These are phyloP conservation scores for Microcyclospora pomicola DNA, from an alignment of 2,329 filamentous ascomycete species.

Conservation along the genomic window DNA sequence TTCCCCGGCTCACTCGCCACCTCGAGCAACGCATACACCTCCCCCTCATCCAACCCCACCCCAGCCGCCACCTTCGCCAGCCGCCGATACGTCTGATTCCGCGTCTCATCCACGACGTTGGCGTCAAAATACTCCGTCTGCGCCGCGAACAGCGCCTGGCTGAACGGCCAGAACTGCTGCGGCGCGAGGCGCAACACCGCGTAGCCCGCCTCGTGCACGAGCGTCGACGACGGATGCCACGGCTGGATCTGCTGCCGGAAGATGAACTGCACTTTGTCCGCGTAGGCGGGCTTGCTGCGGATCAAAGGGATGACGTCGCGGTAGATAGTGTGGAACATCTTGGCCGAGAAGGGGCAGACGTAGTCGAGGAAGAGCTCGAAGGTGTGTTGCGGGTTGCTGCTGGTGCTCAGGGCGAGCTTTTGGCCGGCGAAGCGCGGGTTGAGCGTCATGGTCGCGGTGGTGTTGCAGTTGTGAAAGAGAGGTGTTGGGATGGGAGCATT, in stretches of 20 bases:
- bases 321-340: slow-evolving; percentile 67
- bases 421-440: slow-evolving; percentile 65
- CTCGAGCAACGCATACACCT: slow-evolving; percentile 54
- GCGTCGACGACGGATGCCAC: slow-evolving; percentile 64
- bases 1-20: slow-evolving; percentile 53
- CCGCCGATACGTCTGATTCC: slow-evolving; percentile 71
- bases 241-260: slow-evolving; percentile 67
- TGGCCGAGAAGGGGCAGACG: slow-evolving; percentile 58
- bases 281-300: slow-evolving; percentile 38
- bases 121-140: slow-evolving; percentile 77
- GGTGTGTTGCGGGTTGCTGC: slow-evolving; percentile 31
- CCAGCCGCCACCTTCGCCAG: slow-evolving; percentile 58
- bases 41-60: slow-evolving; percentile 57
- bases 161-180: slow-evolving; percentile 68
- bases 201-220: slow-evolving; percentile 65
- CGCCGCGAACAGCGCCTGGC: slow-evolving; percentile 49
- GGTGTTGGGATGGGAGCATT: background rate
- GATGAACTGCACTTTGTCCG: slow-evolving; percentile 54
- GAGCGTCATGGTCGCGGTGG: slow-evolving; percentile 47
- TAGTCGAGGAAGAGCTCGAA: slow-evolving; percentile 64
- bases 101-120: slow-evolving; percentile 65
- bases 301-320: slow-evolving; percentile 51
- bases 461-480: background rate
- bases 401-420: slow-evolving; percentile 39
- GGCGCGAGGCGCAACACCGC: slow-evolving; percentile 62